phyloP scores from a whole-genome alignment of 805 yeast genomes.

The Saccharomycopsis selenospora region DNA sequence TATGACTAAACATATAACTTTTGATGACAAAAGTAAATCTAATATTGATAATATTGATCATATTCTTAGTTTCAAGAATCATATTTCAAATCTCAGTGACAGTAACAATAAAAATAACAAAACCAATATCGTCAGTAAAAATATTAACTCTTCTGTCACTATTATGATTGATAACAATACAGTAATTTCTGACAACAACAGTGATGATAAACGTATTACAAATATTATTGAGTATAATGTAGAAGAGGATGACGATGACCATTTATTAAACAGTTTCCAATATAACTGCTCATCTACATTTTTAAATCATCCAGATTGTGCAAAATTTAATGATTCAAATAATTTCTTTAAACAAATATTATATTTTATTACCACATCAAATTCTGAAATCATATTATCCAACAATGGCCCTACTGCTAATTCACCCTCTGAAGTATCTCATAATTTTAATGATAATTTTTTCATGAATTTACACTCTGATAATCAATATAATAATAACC shows the following conservation, averaged over 20 bases:
- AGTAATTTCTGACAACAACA: no score
- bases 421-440: not conserved
- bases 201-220: no score
- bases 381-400: no score
- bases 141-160: not conserved
- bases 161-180: no score
- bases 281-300: conserved; percentile 11
- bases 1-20: not conserved
- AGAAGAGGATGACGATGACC: conserved; percentile 10
- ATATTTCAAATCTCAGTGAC: not conserved
- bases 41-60: not conserved
- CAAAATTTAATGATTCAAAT: conserved; percentile 9
- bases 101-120: not conserved
- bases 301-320: conserved; percentile 6
- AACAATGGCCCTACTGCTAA: not conserved
- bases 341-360: conserved; percentile 9
- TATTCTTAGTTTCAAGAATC: not conserved
- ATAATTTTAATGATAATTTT: not conserved
- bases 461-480: not conserved
- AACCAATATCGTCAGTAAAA: not conserved
- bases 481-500: not conserved
- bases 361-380: not conserved
- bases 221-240: no score
- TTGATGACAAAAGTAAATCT: not conserved
- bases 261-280: conserved; percentile 14